Evolutionary conservation across 495 filamentous ascomycete genomes (phyloP), one percentile per base, ranked within the genome.

Genomic region (Annulohypoxylon moriforme): DNA sequence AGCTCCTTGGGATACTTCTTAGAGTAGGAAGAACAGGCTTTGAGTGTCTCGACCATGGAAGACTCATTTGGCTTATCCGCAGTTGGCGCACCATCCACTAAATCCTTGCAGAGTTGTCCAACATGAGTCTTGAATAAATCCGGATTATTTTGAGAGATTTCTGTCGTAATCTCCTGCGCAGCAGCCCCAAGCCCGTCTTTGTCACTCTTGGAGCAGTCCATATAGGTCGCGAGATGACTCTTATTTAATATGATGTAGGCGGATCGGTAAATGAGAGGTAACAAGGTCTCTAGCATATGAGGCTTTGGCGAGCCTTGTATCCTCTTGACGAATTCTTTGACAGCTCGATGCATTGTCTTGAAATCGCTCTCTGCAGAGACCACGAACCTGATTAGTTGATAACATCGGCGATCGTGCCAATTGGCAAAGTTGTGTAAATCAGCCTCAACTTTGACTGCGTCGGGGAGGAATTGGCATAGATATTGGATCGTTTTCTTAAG

Each of bases 371-470:
- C 91, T n/a, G 91, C 89, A 29, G 89, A 89, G 80, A 95, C 92
- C 49, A 92, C 89, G 78, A 93, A 97, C 29, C 89, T 88, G 62
- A 98, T 89, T 10, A 98, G 87, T 75, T 96, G 92, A 76, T 97
- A 98, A 74, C 87, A 92, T 56, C 96, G 90, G 42, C 96, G 91
- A 77, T 99, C 94, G 74, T 98, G 93, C 66, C 88, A 84, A 77
- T 96, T 97, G 53, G 93, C 96, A 73, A 97, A 98, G 71, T 92
- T 97, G 83, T 91, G 89, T 1, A 99, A 78, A 76, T 98, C 93
- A 3, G 87, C 86, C 13, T 84, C 85, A 16, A 88, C 88, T 58
- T 89, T 87, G 25, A 85, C 72, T 11, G 88, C 73, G 71, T 98
- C 94, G 1, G 95, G 93, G 18, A 96, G 85, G 14, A 89, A 87